These are phyloP conservation scores for Mycena venus DNA, from an alignment of 768 basidiomycete genomes.

Conservation along the genomic window DNA sequence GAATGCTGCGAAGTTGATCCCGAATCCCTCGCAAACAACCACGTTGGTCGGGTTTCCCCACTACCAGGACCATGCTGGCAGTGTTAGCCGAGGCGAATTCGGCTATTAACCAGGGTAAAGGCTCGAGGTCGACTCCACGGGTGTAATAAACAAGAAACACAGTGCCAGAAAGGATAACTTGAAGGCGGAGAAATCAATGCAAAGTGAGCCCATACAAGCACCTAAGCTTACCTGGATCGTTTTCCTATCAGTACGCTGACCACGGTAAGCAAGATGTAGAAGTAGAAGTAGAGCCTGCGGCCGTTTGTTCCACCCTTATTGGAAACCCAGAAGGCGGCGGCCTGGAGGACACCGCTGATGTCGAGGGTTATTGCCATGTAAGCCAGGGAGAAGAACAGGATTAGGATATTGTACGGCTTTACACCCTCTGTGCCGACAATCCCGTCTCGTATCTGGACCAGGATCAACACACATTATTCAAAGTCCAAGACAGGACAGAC, in stretches of 20 bases:
- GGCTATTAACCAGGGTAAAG: constrained; percentile 77
- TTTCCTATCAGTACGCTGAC: constrained; percentile 86
- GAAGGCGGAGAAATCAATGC: too few species aligned
- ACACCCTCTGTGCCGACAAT: constrained; percentile 79
- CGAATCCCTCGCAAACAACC: constrained; percentile 89
- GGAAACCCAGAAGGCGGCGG: constrained; percentile 90
- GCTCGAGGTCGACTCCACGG: constrained; percentile 68
- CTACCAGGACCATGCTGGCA: constrained; percentile 79
- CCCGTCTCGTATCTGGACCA: constrained; percentile 69
- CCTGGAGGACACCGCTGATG: constrained; percentile 86
- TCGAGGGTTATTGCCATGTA: constrained; percentile 96
- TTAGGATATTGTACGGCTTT: constrained; percentile 93
- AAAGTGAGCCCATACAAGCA: too few species aligned
- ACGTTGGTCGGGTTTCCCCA: constrained; percentile 96
- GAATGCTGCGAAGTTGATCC: constrained; percentile 81
- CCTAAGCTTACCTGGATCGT: constrained; percentile 89
- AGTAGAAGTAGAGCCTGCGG: constrained; percentile 77
- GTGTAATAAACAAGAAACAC: constrained; percentile 93
- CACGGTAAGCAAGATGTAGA: constrained; percentile 86
- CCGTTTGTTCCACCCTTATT: constrained; percentile 82
- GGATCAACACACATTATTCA: neutral
- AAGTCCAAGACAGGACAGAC: constrained; percentile 10
- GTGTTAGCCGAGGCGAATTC: constrained; percentile 87
- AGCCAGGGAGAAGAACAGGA: constrained; percentile 91
- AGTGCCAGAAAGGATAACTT: too few species aligned